Evolutionary conservation across 2,329 filamentous ascomycete species (phyloP).

Genomic region (Ambrosiella beaveri): DNA sequence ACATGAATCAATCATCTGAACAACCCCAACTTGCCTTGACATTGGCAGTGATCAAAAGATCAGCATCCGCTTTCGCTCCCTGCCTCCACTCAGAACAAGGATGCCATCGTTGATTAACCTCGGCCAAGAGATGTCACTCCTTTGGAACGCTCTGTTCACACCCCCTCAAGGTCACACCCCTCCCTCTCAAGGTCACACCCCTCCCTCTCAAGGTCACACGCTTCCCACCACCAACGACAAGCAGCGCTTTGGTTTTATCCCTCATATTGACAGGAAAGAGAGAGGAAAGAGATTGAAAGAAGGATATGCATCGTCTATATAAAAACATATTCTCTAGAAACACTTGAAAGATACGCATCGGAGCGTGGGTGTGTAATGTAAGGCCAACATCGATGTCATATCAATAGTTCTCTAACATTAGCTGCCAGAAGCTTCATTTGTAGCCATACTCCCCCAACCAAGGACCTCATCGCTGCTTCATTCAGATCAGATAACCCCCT

Average conservation of each 20-base stretch:
- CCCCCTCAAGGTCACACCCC: background rate
- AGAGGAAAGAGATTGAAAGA: no score
- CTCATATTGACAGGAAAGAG: background rate
- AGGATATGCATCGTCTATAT: no score
- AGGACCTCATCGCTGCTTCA: background rate
- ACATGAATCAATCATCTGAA: background rate
- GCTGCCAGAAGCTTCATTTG: no score
- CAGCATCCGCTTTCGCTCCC: background rate
- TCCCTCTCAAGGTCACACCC: background rate
- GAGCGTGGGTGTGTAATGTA: no score
- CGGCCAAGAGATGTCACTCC: slow-evolving; percentile 1
- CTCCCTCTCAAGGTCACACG: background rate
- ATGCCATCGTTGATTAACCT: slow-evolving; percentile 4
- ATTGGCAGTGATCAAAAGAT: background rate
- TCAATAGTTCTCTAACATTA: no score
- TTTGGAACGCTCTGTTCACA: background rate
- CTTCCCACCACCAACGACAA: background rate
- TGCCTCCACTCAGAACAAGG: slow-evolving; percentile 1
- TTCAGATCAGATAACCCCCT: background rate
- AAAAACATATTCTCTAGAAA: no score
- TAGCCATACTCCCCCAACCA: background rate
- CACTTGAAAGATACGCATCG: no score
- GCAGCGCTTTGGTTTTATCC: background rate
- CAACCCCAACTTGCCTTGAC: background rate
- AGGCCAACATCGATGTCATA: no score